These are phyloP conservation scores for Pharnaceum exiguum DNA, from an alignment of 148 eudicot genomes.

Conservation along the genomic window DNA sequence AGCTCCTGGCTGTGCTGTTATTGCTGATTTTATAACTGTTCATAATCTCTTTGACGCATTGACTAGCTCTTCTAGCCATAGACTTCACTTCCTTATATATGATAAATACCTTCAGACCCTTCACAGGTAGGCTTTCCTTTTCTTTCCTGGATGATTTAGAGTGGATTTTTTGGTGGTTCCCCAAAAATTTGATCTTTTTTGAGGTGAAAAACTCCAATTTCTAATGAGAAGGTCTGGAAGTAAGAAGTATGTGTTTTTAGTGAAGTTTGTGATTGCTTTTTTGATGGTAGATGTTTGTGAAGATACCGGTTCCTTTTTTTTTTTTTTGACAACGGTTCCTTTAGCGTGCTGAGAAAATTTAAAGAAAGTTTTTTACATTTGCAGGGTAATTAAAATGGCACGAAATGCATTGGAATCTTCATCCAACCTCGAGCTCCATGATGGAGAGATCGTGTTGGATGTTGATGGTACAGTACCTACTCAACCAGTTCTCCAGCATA, in stretches of 20 bases:
- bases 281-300: no score
- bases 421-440: constrained; percentile 50
- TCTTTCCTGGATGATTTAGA: constrained; percentile 4
- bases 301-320: no score
- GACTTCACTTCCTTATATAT: constrained; percentile 77
- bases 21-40: constrained; percentile 67
- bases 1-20: constrained; percentile 66
- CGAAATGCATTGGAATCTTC: constrained; percentile 41
- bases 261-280: no score
- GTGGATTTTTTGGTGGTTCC: no score
- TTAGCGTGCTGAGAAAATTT: background rate
- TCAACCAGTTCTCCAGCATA: constrained; percentile 73
- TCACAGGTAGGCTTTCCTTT: constrained; percentile 47
- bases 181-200: no score
- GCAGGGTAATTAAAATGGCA: constrained; percentile 68
- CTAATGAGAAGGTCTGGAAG: no score
- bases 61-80: constrained; percentile 56
- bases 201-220: no score
- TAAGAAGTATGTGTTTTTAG: no score
- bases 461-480: constrained; percentile 78
- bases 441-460: constrained; percentile 69
- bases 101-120: constrained; percentile 77
- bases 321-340: no score
- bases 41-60: constrained; percentile 81
- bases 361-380: constrained; percentile 13